Base-by-base conservation (phyloP, 176 grass and related monocot genomes). In the Dactylis glomerata region DNA sequence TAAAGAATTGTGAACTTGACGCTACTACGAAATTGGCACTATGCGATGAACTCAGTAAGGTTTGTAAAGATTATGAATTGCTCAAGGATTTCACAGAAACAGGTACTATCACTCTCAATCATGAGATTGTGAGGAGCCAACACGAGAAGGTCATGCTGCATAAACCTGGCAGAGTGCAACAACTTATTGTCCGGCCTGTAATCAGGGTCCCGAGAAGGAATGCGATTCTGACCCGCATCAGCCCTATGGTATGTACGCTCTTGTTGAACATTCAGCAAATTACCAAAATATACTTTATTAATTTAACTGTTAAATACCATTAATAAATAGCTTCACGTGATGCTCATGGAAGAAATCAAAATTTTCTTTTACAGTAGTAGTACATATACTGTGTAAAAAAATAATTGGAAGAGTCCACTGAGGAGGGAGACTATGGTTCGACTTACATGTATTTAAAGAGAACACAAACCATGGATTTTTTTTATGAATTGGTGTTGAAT, bases 171-270 rank as follows among this genome's bases (percentile, higher is more conserved):
- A 78, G 76, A 41, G 44, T 66, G 6, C 78, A 81, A 34, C 75
- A 91, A 51, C 23, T 68, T 30, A 83, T 88, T 57, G 30, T 67
- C 36, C 88, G 92, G 8, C 88, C 88, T 79, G 79, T 94, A 57
- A 94, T 91, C 27, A 81, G 92, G 58, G 17, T 94, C 26, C 88
- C 55, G 13, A 79, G 73, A 23, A 91, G 81, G 68, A 94, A 91
- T 73, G 82, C 83, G 3, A 52, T 94, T 86, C 80, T 94, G 73
- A 94, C 88, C 50, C 88, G 83, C 3, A 86, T 94, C 50, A 91
- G 76, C 64, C 92, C 92, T 46, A 89, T 68, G 91, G 91, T 92
- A 44, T 46, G 36, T 82, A 36, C 52, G 27, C 40, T 69, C 55
- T 74, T 22, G n/a, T 38, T 56, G 22, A 77, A 37, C 31, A 36